A percentile compares a stretch with the other conserved stretches of the same genome.
These are phyloP conservation scores for Gracilaria gracilis DNA, from an alignment of 23 red algal species.

Conservation along the genomic window DNA sequence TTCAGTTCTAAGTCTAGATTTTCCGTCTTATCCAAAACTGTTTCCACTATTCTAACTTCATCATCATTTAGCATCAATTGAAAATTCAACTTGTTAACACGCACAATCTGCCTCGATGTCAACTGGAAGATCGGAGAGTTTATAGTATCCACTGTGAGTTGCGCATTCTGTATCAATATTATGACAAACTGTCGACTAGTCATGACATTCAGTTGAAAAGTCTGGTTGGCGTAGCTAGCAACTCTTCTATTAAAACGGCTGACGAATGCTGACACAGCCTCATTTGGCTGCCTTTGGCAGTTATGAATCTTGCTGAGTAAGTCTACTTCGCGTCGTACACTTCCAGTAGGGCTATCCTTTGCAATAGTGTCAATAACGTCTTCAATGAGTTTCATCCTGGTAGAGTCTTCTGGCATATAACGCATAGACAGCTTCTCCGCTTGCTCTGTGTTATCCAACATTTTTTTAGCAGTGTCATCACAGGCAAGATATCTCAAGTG, in stretches of 20 bases:
- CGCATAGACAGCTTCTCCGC: background rate
- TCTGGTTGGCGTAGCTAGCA: background rate
- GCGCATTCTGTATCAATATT: slow-evolving; percentile 19
- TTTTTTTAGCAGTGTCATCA: slow-evolving; percentile 21
- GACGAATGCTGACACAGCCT: background rate
- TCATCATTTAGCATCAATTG: too few species aligned
- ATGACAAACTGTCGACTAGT: slow-evolving; percentile 23
- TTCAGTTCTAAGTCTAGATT: too few species aligned
- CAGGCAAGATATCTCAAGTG: slow-evolving; percentile 5
- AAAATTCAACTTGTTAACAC: too few species aligned
- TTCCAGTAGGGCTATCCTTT: background rate
- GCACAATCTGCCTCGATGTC: background rate
- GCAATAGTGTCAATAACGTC: slow-evolving; percentile 21
- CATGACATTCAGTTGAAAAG: background rate
- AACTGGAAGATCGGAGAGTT: slow-evolving; percentile 24
- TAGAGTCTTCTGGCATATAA: background rate
- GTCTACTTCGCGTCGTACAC: background rate
- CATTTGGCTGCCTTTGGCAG: background rate
- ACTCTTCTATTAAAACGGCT: background rate
- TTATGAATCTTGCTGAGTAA: background rate
- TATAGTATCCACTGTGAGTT: slow-evolving; percentile 34
- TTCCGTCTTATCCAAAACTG: too few species aligned
- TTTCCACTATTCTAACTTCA: too few species aligned
- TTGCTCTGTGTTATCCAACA: background rate
- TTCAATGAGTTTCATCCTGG: background rate